Percentiles rank a stretch among this genome's conserved stretches.
Evolutionary conservation across 305 asterid species (phyloP).

Genomic region (Solanum hybrid): DNA sequence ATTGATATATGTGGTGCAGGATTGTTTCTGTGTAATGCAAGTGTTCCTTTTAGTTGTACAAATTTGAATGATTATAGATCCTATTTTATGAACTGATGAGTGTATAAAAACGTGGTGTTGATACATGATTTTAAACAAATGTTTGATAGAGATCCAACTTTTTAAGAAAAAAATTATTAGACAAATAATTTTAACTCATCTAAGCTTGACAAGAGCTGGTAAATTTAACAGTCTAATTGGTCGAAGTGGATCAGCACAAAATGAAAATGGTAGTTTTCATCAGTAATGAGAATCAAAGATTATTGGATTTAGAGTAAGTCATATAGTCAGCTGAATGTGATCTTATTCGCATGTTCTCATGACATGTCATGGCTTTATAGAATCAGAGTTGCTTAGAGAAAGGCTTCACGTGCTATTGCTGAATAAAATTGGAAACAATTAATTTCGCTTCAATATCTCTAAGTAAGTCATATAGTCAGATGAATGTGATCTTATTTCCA

Average conservation of each 20-base stretch:
- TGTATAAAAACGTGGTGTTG: background rate
- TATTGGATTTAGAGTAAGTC: background rate
- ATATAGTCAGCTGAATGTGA: background rate
- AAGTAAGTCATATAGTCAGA: background rate
- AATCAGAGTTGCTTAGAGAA: background rate
- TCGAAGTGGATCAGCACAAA: background rate
- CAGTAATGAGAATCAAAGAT: background rate
- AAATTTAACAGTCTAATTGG: background rate
- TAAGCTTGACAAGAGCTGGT: background rate
- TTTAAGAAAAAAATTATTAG: background rate
- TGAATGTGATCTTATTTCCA: background rate
- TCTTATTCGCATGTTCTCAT: background rate
- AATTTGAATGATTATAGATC: background rate
- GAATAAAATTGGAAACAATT: background rate
- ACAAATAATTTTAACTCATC: background rate
- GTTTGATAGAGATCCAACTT: background rate
- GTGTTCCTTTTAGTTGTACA: background rate
- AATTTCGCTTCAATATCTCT: background rate
- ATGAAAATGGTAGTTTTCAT: background rate
- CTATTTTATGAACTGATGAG: background rate
- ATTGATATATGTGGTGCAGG: background rate
- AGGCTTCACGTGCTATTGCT: background rate
- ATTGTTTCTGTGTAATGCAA: background rate
- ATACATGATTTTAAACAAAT: background rate
- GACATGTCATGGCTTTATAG: background rate